Base-by-base conservation (phyloP, 768 basidiomycete species). In the Butyriboletus loyo region DNA sequence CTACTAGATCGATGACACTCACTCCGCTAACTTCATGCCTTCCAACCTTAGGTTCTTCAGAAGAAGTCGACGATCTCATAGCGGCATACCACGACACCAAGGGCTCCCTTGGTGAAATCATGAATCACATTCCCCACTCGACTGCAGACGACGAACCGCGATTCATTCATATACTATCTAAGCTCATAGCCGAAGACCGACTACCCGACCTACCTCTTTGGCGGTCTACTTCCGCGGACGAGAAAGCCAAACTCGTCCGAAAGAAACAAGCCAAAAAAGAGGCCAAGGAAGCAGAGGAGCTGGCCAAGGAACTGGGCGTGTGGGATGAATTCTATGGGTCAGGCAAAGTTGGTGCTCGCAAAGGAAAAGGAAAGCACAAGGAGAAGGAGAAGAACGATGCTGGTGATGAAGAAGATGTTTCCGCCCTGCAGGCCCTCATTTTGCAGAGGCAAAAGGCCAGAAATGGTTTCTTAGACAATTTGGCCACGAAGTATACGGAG, bases 311-410 rank as follows among this genome's bases (percentile, higher is more conserved):
- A 56, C 71, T 98, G 15, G 94, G 93, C 3, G 89, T 97, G 10
- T 95, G 92, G 92, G 93, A 97, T 50, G 91, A 93, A 60, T 93
- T 93, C 61, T 92, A 89, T 63, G 90, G 88, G 5, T 83, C 76
- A 56, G 90, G 88, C 4, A 89, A 86, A 70, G 68, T 77, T 2
- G 80, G 82, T 7, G 73, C 81, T 32, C 77, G 82, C 57, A 83
- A 81, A 68, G 70, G 71, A 14, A 82, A 81, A 39, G 75, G 72
- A 11, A 84, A 83, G 59, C 75, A 70, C 1, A 85, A 80, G 55
- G 52, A 53, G 14, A 49, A 67, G 63, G 60, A 52, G 11, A 46
- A 66, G 63, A 58, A 49, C 56, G 69, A 66, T 1, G 76, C 68
- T 2, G 78, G 68, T 7, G 77, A 73, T 5, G 82, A 80, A 17